Percentiles rank a stretch among this genome's conserved stretches.
phyloP scores from a whole-genome alignment of 2,329 filamentous ascomycete genomes.

The Ceratocystis diversiconidia region DNA sequence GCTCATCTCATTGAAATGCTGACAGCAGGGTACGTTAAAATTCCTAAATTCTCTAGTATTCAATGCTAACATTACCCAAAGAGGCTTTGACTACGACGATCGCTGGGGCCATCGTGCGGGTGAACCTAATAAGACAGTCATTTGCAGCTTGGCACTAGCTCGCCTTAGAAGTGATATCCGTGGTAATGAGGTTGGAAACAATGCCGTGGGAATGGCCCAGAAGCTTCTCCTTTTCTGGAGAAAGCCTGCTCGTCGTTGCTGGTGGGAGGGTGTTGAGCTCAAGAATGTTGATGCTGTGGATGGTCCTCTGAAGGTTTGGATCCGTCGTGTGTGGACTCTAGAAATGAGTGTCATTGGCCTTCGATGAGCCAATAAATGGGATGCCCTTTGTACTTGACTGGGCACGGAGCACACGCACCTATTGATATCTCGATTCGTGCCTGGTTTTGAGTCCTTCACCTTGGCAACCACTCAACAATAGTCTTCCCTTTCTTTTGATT shows the following conservation, averaged over 20 bases:
- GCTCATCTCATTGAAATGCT: slow-evolving; percentile 99
- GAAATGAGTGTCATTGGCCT: slow-evolving; percentile 94
- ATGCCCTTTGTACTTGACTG: neutral
- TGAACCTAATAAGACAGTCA: slow-evolving; percentile 95
- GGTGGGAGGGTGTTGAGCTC: slow-evolving; percentile 97
- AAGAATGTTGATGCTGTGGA: slow-evolving; percentile 80
- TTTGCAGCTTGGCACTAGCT: slow-evolving; percentile 88
- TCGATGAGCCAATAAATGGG: slow-evolving; percentile 33
- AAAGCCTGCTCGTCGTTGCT: slow-evolving; percentile 89
- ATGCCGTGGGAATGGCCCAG: slow-evolving; percentile 92
- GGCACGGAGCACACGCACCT: neutral
- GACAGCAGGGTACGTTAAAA: slow-evolving; percentile 68
- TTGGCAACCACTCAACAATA: neutral
- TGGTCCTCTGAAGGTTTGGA: slow-evolving; percentile 93
- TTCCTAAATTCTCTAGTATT: neutral
- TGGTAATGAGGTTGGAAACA: slow-evolving; percentile 58
- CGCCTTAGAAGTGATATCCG: slow-evolving; percentile 85
- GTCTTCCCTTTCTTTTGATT: neutral
- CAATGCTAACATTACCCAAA: slow-evolving; percentile 27
- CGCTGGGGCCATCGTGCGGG: slow-evolving; percentile 92
- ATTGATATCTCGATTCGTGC: neutral
- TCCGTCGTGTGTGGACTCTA: slow-evolving; percentile 91
- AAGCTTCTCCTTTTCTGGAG: slow-evolving; percentile 96
- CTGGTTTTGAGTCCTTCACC: neutral
- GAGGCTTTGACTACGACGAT: slow-evolving; percentile 93